Conservation (phyloP, 1,284 basidiomycete species). For the Cryptococcus depauperatus region DNA sequence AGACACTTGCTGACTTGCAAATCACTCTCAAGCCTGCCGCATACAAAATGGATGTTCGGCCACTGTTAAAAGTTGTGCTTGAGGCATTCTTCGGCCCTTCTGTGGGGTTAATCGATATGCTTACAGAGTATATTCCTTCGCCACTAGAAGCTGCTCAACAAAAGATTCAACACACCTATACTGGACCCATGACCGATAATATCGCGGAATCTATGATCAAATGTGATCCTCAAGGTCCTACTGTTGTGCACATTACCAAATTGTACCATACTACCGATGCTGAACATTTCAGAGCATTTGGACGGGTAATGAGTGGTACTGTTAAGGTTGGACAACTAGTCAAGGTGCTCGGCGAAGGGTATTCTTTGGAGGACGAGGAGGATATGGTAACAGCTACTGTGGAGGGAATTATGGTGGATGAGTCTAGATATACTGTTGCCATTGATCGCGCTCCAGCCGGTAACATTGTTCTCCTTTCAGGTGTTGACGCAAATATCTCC, state of each 20-base stretch:
- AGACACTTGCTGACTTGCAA: conserved; percentile 68
- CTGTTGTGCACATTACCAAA: conserved; percentile 89
- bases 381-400: conserved; percentile 86
- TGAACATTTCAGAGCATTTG: conserved; percentile 89
- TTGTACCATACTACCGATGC: conserved; percentile 94
- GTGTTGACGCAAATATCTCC: conserved; percentile 86
- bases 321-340: conserved; percentile 71
- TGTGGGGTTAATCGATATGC: conserved; percentile 83
- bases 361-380: conserved; percentile 95
- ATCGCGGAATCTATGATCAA: conserved; percentile 69
- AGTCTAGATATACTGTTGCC: conserved; percentile 72
- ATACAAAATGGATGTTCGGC: conserved; percentile 97
- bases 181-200: conserved; percentile 72
- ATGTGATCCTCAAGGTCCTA: conserved; percentile 75
- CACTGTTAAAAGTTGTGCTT: conserved; percentile 83
- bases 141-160: conserved; percentile 60
- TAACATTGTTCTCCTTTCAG: conserved; percentile 83
- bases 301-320: conserved; percentile 87
- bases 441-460: conserved; percentile 82
- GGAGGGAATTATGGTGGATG: conserved; percentile 51
- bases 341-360: conserved; percentile 96
- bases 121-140: conserved; percentile 80
- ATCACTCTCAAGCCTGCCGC: conserved; percentile 86
- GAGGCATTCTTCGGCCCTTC: conserved; percentile 92
- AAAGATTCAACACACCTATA: conserved; percentile 79